Evolutionary conservation across 192 early-diverging fungal genomes (phyloP), one percentile per base, ranked within the genome.

Genomic region (Coemansia sp.): DNA sequence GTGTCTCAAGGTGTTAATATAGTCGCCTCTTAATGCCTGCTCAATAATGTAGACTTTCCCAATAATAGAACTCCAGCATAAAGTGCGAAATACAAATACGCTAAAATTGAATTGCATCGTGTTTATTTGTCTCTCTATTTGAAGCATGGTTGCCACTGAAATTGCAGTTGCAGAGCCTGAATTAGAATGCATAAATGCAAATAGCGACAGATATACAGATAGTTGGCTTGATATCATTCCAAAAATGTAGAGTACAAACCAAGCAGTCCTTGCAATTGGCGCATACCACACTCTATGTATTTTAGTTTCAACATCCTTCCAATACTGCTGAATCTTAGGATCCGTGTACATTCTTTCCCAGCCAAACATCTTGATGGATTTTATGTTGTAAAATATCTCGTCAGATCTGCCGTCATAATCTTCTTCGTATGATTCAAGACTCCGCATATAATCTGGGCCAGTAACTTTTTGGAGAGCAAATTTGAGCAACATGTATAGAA

Each of bases 271-370:
- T 15, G 67, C 48, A 39, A 54, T 52, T 6, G 68, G 58, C 0
- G 72, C 72, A 61, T 71, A 80, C 77, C 77, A 80, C 6, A 47
- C 64, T 22, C 60, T 19, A 41, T 49, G 16, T 40, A 45, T 45
- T 7, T 19, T 37, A 11, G 61, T 15, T 42, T 57, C 49, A 2
- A 15, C 15, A 7, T 47, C 19, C 16, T 41, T 4, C 57, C 57
- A 59, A 10, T 62, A 26, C 40, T 65, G 21, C 49, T 57, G 60
- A 12, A 68, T 65, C 43, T 62, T 59, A 3, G 72, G 52, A 43
- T 75, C 73, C 2, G 71, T 48, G 43, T 72, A 80, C 62, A 69
- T 66, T 18, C 66, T 61, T 55, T 80, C 78, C 78, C 78, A 80
- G 5, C 78, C 73, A 61, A 74, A 75, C 48, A 80, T 61, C 63